Base-by-base conservation (phyloP, 2,329 filamentous ascomycete species). In the Blumeriella jaapii region DNA sequence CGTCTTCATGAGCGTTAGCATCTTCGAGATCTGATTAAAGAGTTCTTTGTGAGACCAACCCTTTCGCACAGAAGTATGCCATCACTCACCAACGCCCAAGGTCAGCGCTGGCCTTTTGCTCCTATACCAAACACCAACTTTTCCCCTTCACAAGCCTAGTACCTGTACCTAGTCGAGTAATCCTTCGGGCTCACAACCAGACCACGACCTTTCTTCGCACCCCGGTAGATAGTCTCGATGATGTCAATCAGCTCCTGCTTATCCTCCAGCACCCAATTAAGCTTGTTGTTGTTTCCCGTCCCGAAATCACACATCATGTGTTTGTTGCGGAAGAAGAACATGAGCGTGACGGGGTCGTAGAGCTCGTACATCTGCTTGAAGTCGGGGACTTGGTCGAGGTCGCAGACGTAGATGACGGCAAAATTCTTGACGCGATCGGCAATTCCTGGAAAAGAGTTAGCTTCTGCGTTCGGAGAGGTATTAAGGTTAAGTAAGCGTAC, bases 181-280 rank as follows among this genome's bases (percentile, higher is more conserved):
- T 45, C 87, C 68, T 96, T 98, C 1, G 89, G 91, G 55, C 85
- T 93, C 47, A 96, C 86, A 25, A 98, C 91, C 50, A 98, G 63
- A 80, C 93, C 91, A 34, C 89, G 70, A 1, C 93, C 91, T 65
- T 98, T 98, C 71, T 94, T 96, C 19, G 91, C 91, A n/a, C 91
- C 91, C 40, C 87, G 78, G 59, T 96, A 98, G 42, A 98, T 87
- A 4, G 87, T 95, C 68, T 98, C 91, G 55, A 96, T 78, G 48
- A 98, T 98, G 61, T 98, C 91, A 54, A 98, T 93, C 53, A 98
- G 68, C 64, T 98, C 91, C 60, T 96, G 89, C 64, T 98, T 96
- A 56, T 98, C 89, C 61, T 96, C 87, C 34, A 93, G 67, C 30
- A 94, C 84, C 79, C 85, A 94, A 58, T 95, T 95, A 49, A 95